Conservation (phyloP, 164 flowering plant species). For the Berberis thunbergii region DNA sequence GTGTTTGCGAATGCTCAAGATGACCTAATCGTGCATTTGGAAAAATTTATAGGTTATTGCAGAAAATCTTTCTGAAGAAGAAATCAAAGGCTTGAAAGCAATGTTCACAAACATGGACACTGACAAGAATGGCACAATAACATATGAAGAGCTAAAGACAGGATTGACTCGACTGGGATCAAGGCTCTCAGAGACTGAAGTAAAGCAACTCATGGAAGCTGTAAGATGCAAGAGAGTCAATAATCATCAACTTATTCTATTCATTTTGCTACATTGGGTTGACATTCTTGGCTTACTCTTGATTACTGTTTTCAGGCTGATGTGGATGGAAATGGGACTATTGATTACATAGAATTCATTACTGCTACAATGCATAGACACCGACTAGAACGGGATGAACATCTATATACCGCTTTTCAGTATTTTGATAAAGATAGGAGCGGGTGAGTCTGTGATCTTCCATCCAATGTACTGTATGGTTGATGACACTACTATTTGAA, state of each 20-base stretch:
- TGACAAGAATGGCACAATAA: too few relatives aligned
- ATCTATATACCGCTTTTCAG: slow-evolving; percentile 57
- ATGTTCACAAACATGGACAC: too few relatives aligned
- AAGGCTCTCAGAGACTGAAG: slow-evolving; percentile 77
- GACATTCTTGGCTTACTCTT: not conserved
- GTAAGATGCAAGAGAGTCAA: slow-evolving; percentile 30
- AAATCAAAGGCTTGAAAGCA: too few relatives aligned
- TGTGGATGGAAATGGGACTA: slow-evolving; percentile 85
- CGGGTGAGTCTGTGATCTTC: slow-evolving; percentile 37
- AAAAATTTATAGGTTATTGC: slow-evolving; percentile 78
- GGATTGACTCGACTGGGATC: slow-evolving; percentile 88
- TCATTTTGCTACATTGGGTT: not conserved
- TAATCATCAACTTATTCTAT: not conserved
- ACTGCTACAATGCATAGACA: slow-evolving; percentile 93
- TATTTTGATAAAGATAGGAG: too few relatives aligned
- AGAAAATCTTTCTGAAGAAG: slow-evolving; percentile 20
- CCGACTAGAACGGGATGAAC: slow-evolving; percentile 76
- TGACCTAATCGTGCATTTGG: slow-evolving; percentile 89
- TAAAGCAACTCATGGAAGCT: slow-evolving; percentile 88
- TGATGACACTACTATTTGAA: slow-evolving; percentile 43
- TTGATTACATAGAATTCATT: slow-evolving; percentile 84
- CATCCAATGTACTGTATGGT: slow-evolving; percentile 55
- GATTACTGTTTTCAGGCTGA: slow-evolving; percentile 54
- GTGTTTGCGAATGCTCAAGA: slow-evolving; percentile 77
- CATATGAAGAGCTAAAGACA: slow-evolving; percentile 54